These are phyloP conservation scores for Ziziphus jujuba DNA, from an alignment of 306 rosid species.

Conservation along the genomic window DNA sequence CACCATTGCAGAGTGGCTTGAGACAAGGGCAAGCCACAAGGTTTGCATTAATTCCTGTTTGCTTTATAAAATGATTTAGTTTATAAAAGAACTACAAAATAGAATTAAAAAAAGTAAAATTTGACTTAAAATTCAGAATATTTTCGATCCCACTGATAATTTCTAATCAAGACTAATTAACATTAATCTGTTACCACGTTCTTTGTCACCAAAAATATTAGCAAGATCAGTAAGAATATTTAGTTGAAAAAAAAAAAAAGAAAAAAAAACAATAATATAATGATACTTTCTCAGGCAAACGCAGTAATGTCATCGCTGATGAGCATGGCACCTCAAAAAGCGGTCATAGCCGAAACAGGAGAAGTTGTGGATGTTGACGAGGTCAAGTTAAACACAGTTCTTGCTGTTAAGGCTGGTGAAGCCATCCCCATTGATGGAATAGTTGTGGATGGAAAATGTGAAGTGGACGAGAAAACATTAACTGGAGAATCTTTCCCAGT, in stretches of 20 bases:
- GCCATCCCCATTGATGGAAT: constrained; percentile 88
- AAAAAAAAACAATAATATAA: background rate
- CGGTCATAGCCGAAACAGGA: constrained; percentile 82
- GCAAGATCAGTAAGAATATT: no score
- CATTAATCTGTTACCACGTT: no score
- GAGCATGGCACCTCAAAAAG: constrained; percentile 81
- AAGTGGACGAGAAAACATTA: constrained; percentile 84
- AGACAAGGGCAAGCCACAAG: constrained; percentile 84
- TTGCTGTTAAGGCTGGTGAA: constrained; percentile 91
- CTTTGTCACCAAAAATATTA: no score
- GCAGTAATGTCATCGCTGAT: constrained; percentile 81
- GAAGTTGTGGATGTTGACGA: constrained; percentile 74
- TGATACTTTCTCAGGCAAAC: constrained; percentile 60
- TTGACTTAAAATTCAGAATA: no score
- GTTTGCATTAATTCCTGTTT: constrained; percentile 27
- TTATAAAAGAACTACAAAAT: no score
- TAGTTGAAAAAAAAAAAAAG: no score
- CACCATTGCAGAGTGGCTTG: constrained; percentile 89
- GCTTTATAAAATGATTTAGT: no score
- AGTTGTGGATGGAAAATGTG: constrained; percentile 72
- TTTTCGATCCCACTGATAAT: no score
- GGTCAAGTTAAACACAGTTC: constrained; percentile 62
- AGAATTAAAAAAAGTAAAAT: no score
- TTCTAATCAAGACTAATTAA: no score
- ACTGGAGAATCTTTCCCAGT: constrained; percentile 95